A percentile compares a stretch with the other conserved stretches of the same genome.
Evolutionary conservation across 208 protist genomes (phyloP).

Genomic region (Leishmania turanica): DNA sequence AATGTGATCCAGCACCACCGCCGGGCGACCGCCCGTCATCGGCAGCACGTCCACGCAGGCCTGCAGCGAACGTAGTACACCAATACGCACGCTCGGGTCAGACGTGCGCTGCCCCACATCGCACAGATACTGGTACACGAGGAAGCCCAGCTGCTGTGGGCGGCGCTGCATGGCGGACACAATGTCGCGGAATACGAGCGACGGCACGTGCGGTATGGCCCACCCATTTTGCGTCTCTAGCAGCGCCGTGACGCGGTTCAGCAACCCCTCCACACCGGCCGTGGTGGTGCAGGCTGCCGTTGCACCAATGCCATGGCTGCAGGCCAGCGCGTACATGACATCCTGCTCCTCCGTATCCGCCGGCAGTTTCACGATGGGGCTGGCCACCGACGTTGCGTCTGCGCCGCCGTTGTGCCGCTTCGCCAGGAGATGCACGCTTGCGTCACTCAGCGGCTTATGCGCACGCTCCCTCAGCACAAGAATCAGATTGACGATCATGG

Average conservation of each 20-base stretch:
- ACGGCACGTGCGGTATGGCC: slow-evolving; percentile 40
- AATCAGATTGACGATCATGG: slow-evolving; percentile 67
- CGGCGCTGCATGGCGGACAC: slow-evolving; percentile 56
- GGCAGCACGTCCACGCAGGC: slow-evolving; percentile 49
- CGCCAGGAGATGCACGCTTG: slow-evolving; percentile 19
- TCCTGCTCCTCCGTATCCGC: slow-evolving; percentile 32
- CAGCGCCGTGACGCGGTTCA: slow-evolving; percentile 44
- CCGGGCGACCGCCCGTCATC: slow-evolving; percentile 66
- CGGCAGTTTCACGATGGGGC: slow-evolving; percentile 42
- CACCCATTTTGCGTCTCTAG: slow-evolving; percentile 56
- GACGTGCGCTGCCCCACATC: slow-evolving; percentile 30
- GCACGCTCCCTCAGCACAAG: slow-evolving; percentile 34
- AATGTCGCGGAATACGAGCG: slow-evolving; percentile 62
- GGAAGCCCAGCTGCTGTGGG: slow-evolving; percentile 66
- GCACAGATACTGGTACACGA: slow-evolving; percentile 60
- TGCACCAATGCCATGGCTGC: slow-evolving; percentile 56
- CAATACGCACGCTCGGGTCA: slow-evolving; percentile 38
- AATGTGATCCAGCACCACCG: slow-evolving; percentile 41
- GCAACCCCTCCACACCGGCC: slow-evolving; percentile 51
- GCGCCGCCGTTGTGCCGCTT: slow-evolving; percentile 18
- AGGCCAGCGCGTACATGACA: slow-evolving; percentile 42
- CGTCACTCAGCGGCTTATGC: slow-evolving; percentile 31
- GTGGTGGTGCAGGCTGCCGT: slow-evolving; percentile 61
- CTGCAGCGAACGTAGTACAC: slow-evolving; percentile 53
- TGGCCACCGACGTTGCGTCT: slow-evolving; percentile 5